phyloP scores from a whole-genome alignment of 169 alveolate species.

The Cryptosporidium canis region DNA sequence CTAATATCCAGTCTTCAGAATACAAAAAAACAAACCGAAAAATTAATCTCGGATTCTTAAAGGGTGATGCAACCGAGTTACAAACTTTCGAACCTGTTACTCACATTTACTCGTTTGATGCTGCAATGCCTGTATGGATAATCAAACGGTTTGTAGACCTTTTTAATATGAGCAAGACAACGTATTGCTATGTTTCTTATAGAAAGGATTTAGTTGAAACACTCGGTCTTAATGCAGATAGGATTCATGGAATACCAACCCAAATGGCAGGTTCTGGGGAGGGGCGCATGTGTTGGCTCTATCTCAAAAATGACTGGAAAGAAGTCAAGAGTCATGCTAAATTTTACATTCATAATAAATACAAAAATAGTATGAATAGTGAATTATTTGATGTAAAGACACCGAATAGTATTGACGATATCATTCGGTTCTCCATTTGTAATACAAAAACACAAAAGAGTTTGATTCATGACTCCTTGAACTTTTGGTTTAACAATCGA shows the following conservation, averaged over 20 bases:
- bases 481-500: conserved; percentile 44
- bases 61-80: conserved; percentile 84
- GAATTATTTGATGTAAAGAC: background rate
- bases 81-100: conserved; percentile 85
- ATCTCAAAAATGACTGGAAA: conserved; percentile 84
- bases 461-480: background rate
- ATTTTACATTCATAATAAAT: background rate
- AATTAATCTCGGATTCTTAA: conserved; percentile 78
- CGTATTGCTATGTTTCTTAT: conserved; percentile 79
- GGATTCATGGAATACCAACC: conserved; percentile 80
- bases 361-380: background rate
- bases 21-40: conserved; percentile 13
- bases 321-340: conserved; percentile 2
- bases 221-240: conserved; percentile 78
- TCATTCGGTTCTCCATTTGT: conserved; percentile 8
- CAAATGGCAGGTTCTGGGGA: conserved; percentile 85
- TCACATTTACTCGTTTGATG: conserved; percentile 86
- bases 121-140: conserved; percentile 87
- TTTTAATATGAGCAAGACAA: conserved; percentile 76
- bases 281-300: conserved; percentile 83
- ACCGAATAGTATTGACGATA: background rate
- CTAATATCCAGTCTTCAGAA: background rate
- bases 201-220: conserved; percentile 78
- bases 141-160: conserved; percentile 81
- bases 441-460: background rate